Evolutionary conservation across 805 yeast species (phyloP), one percentile per base, ranked within the genome.

Genomic region (Ogataea degrootiae): DNA sequence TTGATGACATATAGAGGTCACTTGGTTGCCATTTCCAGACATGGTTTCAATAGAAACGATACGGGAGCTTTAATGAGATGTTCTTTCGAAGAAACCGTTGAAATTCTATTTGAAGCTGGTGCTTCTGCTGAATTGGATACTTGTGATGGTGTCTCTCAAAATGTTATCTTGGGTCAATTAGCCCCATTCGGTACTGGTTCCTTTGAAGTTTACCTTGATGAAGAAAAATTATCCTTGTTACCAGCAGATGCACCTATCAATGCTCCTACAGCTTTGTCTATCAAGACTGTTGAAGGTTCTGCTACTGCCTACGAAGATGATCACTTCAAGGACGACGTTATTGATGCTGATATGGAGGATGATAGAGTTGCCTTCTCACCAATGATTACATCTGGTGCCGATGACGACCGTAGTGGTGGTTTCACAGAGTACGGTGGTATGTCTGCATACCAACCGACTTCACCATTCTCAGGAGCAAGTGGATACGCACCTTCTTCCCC

Each of bases 31-130:
- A 91, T 94, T 61, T 92, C 98, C 39, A 95, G 99, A 79, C 99
- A 94, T 66, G 99, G 99, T 79, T 92, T 94, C 71, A 94, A 94
- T 71, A 85, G 99, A 72, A 87, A 96, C 36, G 97, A 94, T 57
- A 94, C 99, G 31, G 99, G 99, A 71, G 99, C 99, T 2, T 77
- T 94, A 64, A 94, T 94, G 99, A 83, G 99, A 71, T 94, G 97
- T 75, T 92, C 99, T 39, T 94, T 94, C 74, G 99, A 94, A 72
- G 99, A 94, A 70, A 94, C 99, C 7, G 99, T 94, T 38, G 99
- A 94, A 72, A 94, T 94, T 62, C 73, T 94, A 66, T 80, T 94
- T 59, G 99, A 94, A 63, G 99, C 99, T 17, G 99, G 97, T 67
- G 96, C 98, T 5, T 82, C 95, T 39, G 99, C 98, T 17, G 99